Evolutionary conservation across 768 basidiomycete genomes (phyloP), one percentile per base, ranked within the genome.

Genomic region (Boletus barrowsii): DNA sequence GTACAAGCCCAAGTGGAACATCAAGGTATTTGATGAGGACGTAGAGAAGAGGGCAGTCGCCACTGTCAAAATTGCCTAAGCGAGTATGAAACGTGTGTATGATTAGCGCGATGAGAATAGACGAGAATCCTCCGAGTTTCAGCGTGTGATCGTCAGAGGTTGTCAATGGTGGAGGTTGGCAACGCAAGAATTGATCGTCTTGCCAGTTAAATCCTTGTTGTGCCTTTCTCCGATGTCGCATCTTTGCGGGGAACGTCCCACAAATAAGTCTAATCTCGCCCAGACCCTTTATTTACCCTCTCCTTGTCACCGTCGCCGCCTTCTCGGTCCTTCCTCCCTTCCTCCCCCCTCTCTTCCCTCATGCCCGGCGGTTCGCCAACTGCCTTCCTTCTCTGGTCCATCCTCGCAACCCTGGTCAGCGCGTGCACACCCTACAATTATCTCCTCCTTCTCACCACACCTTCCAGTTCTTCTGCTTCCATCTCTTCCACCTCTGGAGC

Each of bases 341-440:
- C 40, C 39, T 20, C 36, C n/a, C n/a, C 8, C 35, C n/a, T 20
- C n/a, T 20, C 20, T 24, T 17, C 40, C 53, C 73, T 64, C 71
- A 90, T 91, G 88, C 82, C 80, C 70, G 79, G 76, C 70, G 87
- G 86, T 61, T 90, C 88, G 43, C 80, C 88, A 10, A 78, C 87
- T 22, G 86, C 86, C 51, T 89, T 81, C 68, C 78, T 90, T 42
- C 80, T 88, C 48, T 91, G 89, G 89, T 80, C 88, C 52, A 79
- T 89, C 36, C 76, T 90, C 55, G 75, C 87, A 2, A 76, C 76
- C 59, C 72, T 83, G 60, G 87, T 88, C 63, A 72, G 85, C 60
- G 69, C 35, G 33, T 44, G 43, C 26, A n/a, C 24, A 14, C 26
- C 2, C n/a, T 39, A 18, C 20, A 11, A 14, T 13, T 14, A 29